Base-by-base conservation (phyloP, 2,329 filamentous ascomycete species). In the Arthrobotrys sphaeroides region DNA sequence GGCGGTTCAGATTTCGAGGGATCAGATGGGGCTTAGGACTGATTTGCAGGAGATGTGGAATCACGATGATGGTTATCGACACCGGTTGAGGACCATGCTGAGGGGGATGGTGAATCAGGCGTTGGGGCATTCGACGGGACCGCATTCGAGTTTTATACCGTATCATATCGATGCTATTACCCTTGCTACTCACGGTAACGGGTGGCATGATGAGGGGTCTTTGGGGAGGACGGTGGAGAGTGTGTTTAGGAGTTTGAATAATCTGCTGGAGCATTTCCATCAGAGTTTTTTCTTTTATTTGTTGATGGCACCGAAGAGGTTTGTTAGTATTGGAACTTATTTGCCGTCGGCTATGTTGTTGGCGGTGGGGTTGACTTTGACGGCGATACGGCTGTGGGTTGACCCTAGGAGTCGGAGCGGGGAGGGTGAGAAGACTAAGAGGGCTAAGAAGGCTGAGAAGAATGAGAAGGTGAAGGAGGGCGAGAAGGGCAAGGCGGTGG, bases 251-350 rank as follows among this genome's bases (percentile, higher is more conserved):
- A 97, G 93, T 82, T 85, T 99, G 83, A 99, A 99, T 84, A 99
- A 99, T 81, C 84, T 99, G 72, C 87, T 99, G 31, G 95, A 99
- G 83, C 94, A 99, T 82, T 86, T 99, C 76, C 95, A 99, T 82
- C 95, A 99, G 84, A 97, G 94, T 82, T 99, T 99, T 85, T 99
- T 99, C 87, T 98, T 99, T 84, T 99, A 99, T 82, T 85, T 99
- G 60, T 86, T 99, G 47, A 93, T 98, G 88, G 90, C 96, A 78
- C 88, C 90, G 28, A 92, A 95, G 80, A 90, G 94, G 9, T 99
- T 99, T 81, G 95, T 98, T 79, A 98, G 94, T 83, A 99, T 99
- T 77, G 95, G 95, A 13, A 99, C 94, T 0, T 99, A 99, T 81
- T 86, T 99, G 2, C 95, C 95, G 0, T 96, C 93, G 79, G 95